Base-by-base conservation (phyloP, 2,329 filamentous ascomycete species). In the Fusarium nodosum region DNA sequence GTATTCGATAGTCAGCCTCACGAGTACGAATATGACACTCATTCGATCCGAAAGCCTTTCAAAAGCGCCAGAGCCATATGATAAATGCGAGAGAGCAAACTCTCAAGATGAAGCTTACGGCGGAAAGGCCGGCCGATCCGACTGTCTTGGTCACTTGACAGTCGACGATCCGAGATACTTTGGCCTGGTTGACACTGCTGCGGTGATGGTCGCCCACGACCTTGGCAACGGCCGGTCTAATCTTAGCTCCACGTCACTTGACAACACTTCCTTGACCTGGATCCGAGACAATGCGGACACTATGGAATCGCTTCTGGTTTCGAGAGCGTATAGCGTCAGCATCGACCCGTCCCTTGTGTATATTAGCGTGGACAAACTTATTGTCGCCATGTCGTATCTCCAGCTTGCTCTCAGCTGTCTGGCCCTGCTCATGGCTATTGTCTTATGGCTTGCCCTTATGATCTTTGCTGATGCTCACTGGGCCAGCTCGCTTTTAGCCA, bases 101-200 rank as follows among this genome's bases (percentile, higher is more conserved):
- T 71, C 45, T 4, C 68, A 71, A 20, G 68, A 71, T 5, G 68
- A 71, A 31, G 68, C 64, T 0, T 71, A 58, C 33, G 68, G 68
- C 12, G 68, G 68, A 6, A 68, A 58, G 15, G 15, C 66, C 2
- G 44, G 45, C 0, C 48, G 58, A 30, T 60, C 60, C 1, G 68
- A 71, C 20, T 71, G 68, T n/a, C 5, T 52, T 18, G 48, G 24
- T 3, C 6, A 51, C 33, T 38, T 2, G 7, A 6, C 11, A 11
- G 7, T 13, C 3, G 3, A 16, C 4, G 11, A 34, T 15, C 30
- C 8, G 1, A 16, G 18, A 26, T 71, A 71, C 26, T 71, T 60
- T 28, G 68, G 68, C 1, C 68, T 68, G 5, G 68, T 71, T 15
- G 68, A 71, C 12, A 71, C 68, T 1, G 44, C 64, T 31, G 68